Percentiles rank a stretch among this genome's conserved stretches.
These are phyloP conservation scores for Yamadazyma epiphylla DNA, from an alignment of 1,139 yeast species.

Conservation along the genomic window DNA sequence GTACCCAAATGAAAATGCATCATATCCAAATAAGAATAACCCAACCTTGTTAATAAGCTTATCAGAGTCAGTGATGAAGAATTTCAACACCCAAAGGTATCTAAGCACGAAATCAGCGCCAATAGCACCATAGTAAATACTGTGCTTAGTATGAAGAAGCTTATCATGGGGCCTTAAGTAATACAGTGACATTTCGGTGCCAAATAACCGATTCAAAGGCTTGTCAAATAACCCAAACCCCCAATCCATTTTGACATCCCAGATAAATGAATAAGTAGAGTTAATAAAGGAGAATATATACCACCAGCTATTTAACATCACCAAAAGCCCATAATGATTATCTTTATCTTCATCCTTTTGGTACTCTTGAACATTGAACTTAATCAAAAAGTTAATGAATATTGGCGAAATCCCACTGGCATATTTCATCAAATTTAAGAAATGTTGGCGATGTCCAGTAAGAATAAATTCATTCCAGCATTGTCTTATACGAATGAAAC, in stretches of 20 bases:
- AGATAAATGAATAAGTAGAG: conserved; percentile 72
- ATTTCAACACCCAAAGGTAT: conserved; percentile 70
- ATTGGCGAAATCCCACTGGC: conserved; percentile 65
- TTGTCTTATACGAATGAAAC: conserved; percentile 70
- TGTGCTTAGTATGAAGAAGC: conserved; percentile 14
- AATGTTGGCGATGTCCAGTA: conserved; percentile 50
- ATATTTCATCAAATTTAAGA: conserved; percentile 74
- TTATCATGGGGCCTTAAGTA: conserved; percentile 19
- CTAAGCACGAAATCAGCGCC: conserved; percentile 59
- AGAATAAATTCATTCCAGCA: conserved; percentile 66
- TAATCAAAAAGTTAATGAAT: conserved; percentile 39
- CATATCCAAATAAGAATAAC: conserved; percentile 37
- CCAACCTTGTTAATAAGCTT: conserved; percentile 18
- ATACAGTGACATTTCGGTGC: conserved; percentile 4
- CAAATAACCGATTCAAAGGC: conserved; percentile 11
- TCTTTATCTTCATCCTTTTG: conserved; percentile 10
- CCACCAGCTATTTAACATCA: conserved; percentile 39
- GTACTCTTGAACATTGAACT: conserved; percentile 14
- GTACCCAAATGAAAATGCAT: conserved; percentile 55
- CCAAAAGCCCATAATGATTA: conserved; percentile 10
- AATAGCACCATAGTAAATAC: conserved; percentile 51
- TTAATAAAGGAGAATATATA: conserved; percentile 52
- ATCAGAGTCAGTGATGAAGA: conserved; percentile 21
- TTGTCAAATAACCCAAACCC: conserved; percentile 53
- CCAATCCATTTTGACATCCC: conserved; percentile 95